phyloP scores from a whole-genome alignment of 2,329 filamentous ascomycete species.

The Neonectria sp. region DNA sequence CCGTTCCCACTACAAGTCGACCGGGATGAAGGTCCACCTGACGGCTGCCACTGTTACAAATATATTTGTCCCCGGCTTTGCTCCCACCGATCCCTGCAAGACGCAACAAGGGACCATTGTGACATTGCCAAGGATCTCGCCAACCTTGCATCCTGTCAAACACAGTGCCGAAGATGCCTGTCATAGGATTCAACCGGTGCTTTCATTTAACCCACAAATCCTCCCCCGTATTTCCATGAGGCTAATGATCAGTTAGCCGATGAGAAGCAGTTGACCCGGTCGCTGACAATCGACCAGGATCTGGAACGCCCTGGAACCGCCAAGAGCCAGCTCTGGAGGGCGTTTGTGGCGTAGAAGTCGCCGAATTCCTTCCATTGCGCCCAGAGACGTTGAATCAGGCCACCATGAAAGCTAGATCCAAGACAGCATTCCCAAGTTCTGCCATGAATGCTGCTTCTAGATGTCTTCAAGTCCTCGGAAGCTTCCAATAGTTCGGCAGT shows the following conservation, averaged over 20 bases:
- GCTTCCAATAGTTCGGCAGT: not conserved
- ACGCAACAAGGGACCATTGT: not conserved
- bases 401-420: not conserved
- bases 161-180: not conserved
- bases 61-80: not conserved
- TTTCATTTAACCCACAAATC: too few species aligned
- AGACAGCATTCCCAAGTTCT: not conserved
- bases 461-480: not conserved
- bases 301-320: not conserved
- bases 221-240: not conserved
- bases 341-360: not conserved
- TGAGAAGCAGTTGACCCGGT: not conserved
- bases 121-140: too few species aligned
- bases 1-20: not conserved
- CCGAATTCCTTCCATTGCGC: not conserved
- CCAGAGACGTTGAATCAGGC: not conserved
- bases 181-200: not conserved
- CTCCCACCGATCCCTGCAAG: not conserved
- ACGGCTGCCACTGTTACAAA: not conserved
- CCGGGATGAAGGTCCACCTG: not conserved
- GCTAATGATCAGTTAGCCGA: too few species aligned
- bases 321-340: not conserved
- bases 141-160: not conserved
- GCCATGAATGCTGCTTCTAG: not conserved
- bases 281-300: not conserved